These are phyloP conservation scores for Solanum chiquidenum DNA, from an alignment of 257 asterid genomes.

Conservation along the genomic window DNA sequence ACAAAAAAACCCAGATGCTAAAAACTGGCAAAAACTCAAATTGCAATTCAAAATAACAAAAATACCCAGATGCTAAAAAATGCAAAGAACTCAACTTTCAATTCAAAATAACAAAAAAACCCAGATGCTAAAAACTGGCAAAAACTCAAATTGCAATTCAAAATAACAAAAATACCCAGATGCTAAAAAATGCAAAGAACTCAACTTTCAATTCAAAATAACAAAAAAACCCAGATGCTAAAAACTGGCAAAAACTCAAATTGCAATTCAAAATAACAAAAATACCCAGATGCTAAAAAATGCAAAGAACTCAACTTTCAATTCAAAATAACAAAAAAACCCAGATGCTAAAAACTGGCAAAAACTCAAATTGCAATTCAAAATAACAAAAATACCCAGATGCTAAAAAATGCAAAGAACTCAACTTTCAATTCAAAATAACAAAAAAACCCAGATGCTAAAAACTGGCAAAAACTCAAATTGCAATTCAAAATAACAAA, in stretches of 20 bases:
- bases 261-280: too few relatives aligned
- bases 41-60: not conserved
- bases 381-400: too few relatives aligned
- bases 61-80: not conserved
- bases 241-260: too few relatives aligned
- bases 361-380: too few relatives aligned
- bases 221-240: too few relatives aligned
- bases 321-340: not conserved
- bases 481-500: too few relatives aligned
- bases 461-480: too few relatives aligned
- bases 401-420: not conserved
- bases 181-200: not conserved
- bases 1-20: not conserved
- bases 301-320: not conserved
- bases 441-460: too few relatives aligned
- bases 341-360: too few relatives aligned
- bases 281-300: too few relatives aligned
- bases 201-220: not conserved
- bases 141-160: not conserved
- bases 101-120: not conserved
- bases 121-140: not conserved
- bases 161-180: not conserved
- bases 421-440: not conserved
- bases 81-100: not conserved
- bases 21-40: not conserved